These are phyloP conservation scores for Eucalyptus grandis DNA, from an alignment of 345 rosid genomes.

Conservation along the genomic window DNA sequence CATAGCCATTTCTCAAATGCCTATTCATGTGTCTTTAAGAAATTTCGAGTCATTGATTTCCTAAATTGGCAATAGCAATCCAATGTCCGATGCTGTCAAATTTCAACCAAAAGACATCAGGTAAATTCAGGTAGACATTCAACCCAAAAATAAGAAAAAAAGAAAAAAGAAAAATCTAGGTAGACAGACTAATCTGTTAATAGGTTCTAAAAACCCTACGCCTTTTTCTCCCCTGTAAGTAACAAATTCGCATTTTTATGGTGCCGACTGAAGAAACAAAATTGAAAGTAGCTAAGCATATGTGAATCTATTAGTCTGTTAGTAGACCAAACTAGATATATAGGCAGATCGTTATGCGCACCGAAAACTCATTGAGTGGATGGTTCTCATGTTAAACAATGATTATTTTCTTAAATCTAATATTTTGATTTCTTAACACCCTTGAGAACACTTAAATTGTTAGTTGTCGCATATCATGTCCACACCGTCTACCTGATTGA, in stretches of 20 bases:
- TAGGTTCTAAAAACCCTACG: background rate
- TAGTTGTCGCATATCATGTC: background rate
- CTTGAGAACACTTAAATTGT: background rate
- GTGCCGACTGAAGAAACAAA: background rate
- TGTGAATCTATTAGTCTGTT: background rate
- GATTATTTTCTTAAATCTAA: background rate
- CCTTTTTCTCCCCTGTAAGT: background rate
- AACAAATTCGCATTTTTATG: background rate
- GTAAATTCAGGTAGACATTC: background rate
- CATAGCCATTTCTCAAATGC: background rate
- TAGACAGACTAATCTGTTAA: background rate
- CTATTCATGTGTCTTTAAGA: background rate
- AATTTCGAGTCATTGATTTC: background rate
- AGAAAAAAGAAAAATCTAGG: background rate
- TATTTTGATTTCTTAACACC: background rate
- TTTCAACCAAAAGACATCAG: background rate
- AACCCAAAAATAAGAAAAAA: no score
- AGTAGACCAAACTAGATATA: background rate
- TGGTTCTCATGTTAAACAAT: background rate
- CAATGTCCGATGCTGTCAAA: background rate
- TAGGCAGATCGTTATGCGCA: background rate
- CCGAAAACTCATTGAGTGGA: background rate
- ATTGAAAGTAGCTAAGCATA: background rate
- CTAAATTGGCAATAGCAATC: background rate
- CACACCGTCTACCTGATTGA: background rate